phyloP scores from a whole-genome alignment of 306 rosid species.

The Prunus fruticosa region DNA sequence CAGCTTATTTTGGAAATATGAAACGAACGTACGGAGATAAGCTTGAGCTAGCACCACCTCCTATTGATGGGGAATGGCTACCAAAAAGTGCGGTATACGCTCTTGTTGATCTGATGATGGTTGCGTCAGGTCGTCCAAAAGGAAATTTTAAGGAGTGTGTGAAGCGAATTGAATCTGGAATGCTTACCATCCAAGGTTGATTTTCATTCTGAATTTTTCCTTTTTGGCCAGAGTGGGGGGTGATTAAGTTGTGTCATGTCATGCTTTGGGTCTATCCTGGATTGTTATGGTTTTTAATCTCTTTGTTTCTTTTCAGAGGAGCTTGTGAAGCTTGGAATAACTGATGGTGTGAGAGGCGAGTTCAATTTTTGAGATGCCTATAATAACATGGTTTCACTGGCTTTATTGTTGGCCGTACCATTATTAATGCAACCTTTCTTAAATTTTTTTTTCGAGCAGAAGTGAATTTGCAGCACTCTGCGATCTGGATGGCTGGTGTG shows the following conservation, averaged over 20 bases:
- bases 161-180: slow-evolving; percentile 87
- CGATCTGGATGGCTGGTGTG: slow-evolving; percentile 98
- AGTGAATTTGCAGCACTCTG: slow-evolving; percentile 89
- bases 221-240: not conserved
- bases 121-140: slow-evolving; percentile 86
- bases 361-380: slow-evolving; percentile 28
- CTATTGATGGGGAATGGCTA: slow-evolving; percentile 97
- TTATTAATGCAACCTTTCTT: slow-evolving; percentile 27
- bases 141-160: slow-evolving; percentile 94
- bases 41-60: slow-evolving; percentile 87
- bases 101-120: slow-evolving; percentile 80
- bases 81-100: slow-evolving; percentile 95
- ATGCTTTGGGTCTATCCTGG: not conserved
- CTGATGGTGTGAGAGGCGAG: slow-evolving; percentile 84
- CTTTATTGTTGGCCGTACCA: slow-evolving; percentile 10
- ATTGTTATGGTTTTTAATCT: not conserved
- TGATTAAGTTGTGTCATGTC: not conserved
- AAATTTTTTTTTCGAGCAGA: slow-evolving; percentile 53
- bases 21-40: slow-evolving; percentile 69
- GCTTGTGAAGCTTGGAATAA: slow-evolving; percentile 86
- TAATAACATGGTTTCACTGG: slow-evolving; percentile 7
- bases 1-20: slow-evolving; percentile 78
- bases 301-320: slow-evolving; percentile 60
- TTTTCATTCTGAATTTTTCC: not conserved
- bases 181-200: slow-evolving; percentile 66